phyloP scores from a whole-genome alignment of 257 asterid species.

The Nicotiana knightiana region DNA sequence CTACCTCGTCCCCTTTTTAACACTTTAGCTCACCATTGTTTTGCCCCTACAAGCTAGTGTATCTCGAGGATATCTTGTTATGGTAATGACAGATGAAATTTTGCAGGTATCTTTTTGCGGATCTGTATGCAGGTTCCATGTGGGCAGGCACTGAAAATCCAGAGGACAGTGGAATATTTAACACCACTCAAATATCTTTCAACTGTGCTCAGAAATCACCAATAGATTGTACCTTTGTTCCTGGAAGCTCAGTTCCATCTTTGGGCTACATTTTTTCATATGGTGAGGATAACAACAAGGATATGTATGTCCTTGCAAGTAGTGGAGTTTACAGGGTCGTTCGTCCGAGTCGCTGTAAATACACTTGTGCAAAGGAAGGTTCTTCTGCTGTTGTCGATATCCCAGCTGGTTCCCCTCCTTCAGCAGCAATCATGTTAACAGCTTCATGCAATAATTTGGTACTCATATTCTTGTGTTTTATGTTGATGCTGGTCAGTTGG shows the following conservation, averaged over 20 bases:
- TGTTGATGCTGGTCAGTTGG: background rate
- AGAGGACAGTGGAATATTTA: constrained; percentile 53
- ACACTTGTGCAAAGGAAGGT: constrained; percentile 50
- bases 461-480: constrained; percentile 24
- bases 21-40: too few relatives aligned
- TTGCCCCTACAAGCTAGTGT: too few relatives aligned
- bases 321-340: constrained; percentile 77
- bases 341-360: constrained; percentile 71
- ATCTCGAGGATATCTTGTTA: too few relatives aligned
- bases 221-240: constrained; percentile 48
- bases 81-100: background rate
- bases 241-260: constrained; percentile 52
- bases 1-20: too few relatives aligned
- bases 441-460: constrained; percentile 11
- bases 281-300: constrained; percentile 67
- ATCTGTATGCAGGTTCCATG: constrained; percentile 59
- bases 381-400: constrained; percentile 18
- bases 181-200: constrained; percentile 37
- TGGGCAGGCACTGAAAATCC: constrained; percentile 79
- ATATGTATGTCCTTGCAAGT: constrained; percentile 57
- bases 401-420: constrained; percentile 34
- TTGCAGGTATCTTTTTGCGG: constrained; percentile 70
- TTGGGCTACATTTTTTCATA: constrained; percentile 75
- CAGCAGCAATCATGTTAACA: constrained; percentile 30
- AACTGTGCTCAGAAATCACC: constrained; percentile 69